Conservation (phyloP, 1,284 basidiomycete species). For the Cryptococcus maquisensis region DNA sequence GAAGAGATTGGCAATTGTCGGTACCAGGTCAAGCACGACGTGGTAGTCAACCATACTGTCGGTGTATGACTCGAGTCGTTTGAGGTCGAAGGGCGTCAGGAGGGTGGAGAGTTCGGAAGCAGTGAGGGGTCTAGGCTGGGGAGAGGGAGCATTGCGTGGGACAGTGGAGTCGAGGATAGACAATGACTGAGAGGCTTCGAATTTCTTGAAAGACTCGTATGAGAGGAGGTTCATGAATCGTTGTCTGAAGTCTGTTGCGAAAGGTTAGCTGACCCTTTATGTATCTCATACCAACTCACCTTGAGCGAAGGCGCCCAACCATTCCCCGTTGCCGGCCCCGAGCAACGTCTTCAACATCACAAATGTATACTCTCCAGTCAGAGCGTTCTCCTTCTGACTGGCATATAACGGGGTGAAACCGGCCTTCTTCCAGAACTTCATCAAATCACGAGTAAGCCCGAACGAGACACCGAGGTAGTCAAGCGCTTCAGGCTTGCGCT, state of each 20-base stretch:
- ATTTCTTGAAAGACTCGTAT: conserved; percentile 85
- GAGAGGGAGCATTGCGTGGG: conserved; percentile 9
- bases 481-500: conserved; percentile 81
- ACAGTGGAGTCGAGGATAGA: conserved; percentile 77
- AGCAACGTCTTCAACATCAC: conserved; percentile 81
- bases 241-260: conserved; percentile 74
- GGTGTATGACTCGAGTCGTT: conserved; percentile 90
- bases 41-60: conserved; percentile 97
- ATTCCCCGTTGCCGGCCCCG: conserved; percentile 62
- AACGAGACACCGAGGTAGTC: conserved; percentile 98
- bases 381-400: conserved; percentile 86
- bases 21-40: conserved; percentile 88
- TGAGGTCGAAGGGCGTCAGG: conserved; percentile 89
- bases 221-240: conserved; percentile 86
- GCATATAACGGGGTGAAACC: conserved; percentile 90
- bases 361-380: conserved; percentile 95
- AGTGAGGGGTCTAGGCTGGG: conserved; percentile 50
- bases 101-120: conserved; percentile 67
- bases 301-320: conserved; percentile 85
- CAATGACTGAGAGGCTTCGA: conserved; percentile 77
- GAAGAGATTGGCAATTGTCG: conserved; percentile 71
- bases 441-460: conserved; percentile 81
- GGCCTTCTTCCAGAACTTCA: conserved; percentile 94
- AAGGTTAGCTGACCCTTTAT: not conserved
- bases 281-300: conserved; percentile 54